These are phyloP conservation scores for Lachancea sp. DNA, from an alignment of 805 yeast species.

Conservation along the genomic window DNA sequence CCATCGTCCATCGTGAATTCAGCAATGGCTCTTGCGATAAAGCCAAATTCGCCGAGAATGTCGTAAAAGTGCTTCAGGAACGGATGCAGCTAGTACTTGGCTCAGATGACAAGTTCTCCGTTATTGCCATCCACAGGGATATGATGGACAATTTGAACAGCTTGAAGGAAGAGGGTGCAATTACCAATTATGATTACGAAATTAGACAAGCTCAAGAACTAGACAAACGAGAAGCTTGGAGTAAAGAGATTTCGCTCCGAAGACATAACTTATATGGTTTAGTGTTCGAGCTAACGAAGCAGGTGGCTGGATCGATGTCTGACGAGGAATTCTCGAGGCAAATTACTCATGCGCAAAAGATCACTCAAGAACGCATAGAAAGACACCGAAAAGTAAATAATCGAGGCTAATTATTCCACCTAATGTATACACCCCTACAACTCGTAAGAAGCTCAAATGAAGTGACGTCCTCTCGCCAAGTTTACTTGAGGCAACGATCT, in stretches of 20 bases:
- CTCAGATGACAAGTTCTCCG: slow-evolving; percentile 50
- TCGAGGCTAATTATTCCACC: no score
- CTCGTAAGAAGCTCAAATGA: background rate
- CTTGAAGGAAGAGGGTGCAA: slow-evolving; percentile 37
- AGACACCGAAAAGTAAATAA: background rate
- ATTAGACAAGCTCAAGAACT: slow-evolving; percentile 34
- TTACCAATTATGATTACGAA: slow-evolving; percentile 7
- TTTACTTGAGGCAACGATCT: background rate
- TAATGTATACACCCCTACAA: no score
- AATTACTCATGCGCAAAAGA: slow-evolving; percentile 2
- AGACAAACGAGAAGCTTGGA: slow-evolving; percentile 46
- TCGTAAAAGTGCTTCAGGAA: slow-evolving; percentile 40
- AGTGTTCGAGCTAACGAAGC: slow-evolving; percentile 41
- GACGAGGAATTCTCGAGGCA: slow-evolving; percentile 34
- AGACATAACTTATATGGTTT: slow-evolving; percentile 49
- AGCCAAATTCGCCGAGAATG: slow-evolving; percentile 38
- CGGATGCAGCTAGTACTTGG: slow-evolving; percentile 42
- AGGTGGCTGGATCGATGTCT: slow-evolving; percentile 32
- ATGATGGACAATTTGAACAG: slow-evolving; percentile 36
- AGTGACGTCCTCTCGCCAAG: no score
- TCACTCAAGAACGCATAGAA: slow-evolving; percentile 1
- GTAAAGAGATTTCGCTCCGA: slow-evolving; percentile 47
- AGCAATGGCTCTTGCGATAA: slow-evolving; percentile 17
- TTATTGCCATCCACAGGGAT: slow-evolving; percentile 48
- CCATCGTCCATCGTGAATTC: slow-evolving; percentile 48